Conservation (phyloP, 179 eudicot genomes). For the Sideroxylon spinosum region DNA sequence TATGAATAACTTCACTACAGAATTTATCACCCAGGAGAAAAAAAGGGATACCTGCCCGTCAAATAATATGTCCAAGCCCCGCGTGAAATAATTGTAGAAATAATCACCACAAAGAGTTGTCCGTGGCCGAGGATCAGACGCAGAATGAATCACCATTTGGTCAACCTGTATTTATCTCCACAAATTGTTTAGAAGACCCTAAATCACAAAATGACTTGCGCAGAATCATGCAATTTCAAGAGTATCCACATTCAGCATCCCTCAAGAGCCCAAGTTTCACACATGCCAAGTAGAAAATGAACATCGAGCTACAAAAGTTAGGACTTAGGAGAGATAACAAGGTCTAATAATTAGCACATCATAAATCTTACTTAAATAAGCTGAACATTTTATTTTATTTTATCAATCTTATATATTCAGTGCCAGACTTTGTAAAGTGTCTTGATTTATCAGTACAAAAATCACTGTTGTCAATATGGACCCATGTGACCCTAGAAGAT, state of each 20-base stretch:
- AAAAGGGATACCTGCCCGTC: slow-evolving; percentile 73
- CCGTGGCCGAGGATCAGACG: slow-evolving; percentile 80
- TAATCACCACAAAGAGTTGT: slow-evolving; percentile 96
- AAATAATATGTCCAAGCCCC: slow-evolving; percentile 92
- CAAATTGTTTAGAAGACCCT: neutral
- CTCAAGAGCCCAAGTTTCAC: neutral
- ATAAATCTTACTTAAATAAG: neutral
- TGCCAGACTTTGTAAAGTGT: neutral
- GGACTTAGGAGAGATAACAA: too few species aligned
- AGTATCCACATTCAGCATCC: neutral
- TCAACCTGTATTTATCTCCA: slow-evolving; percentile 56
- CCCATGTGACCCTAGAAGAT: neutral
- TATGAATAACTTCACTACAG: slow-evolving; percentile 1
- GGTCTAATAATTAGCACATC: too few species aligned
- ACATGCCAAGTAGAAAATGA: neutral
- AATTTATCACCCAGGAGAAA: neutral
- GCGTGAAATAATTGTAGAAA: slow-evolving; percentile 83
- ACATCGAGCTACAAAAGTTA: neutral
- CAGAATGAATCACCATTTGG: slow-evolving; percentile 98
- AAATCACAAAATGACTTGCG: neutral
- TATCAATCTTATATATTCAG: neutral
- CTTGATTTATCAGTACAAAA: neutral
- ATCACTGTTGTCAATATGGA: neutral
- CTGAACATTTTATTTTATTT: too few species aligned
- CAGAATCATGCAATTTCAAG: neutral